Conservation (phyloP, 129 eudicot species). For the Pittosporum tobira region DNA sequence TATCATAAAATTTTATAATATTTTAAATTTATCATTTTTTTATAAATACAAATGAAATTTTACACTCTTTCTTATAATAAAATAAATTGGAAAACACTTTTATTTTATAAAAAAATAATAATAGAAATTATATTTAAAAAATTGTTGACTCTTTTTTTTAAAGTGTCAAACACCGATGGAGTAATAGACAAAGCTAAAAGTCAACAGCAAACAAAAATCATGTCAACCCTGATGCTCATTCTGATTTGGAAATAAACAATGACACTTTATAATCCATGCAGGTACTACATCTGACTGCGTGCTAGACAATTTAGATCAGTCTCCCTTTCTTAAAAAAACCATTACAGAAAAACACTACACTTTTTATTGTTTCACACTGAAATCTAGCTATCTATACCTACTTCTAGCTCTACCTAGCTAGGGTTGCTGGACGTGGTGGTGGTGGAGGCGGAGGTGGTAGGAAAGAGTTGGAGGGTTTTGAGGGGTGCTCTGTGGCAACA, state of each 20-base stretch:
- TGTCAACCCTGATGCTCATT: background rate
- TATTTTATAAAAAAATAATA: too few relatives aligned
- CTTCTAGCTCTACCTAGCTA: constrained; percentile 18
- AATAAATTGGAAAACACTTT: too few relatives aligned
- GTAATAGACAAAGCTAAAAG: too few relatives aligned
- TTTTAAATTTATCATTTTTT: too few relatives aligned
- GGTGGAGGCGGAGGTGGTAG: constrained; percentile 37
- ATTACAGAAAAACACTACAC: background rate
- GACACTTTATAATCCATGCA: background rate
- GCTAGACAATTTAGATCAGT: constrained; percentile 14
- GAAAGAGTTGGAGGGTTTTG: constrained; percentile 82
- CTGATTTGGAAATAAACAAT: background rate
- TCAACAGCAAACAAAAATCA: background rate
- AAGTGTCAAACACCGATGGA: too few relatives aligned
- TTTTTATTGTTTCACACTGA: too few relatives aligned
- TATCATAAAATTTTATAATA: too few relatives aligned
- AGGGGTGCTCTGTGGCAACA: constrained; percentile 43
- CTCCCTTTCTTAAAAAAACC: constrained; percentile 1
- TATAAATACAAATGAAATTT: too few relatives aligned
- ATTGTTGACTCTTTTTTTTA: too few relatives aligned
- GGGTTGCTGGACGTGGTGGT: constrained; percentile 18
- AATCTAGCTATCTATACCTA: background rate
- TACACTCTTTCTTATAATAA: too few relatives aligned
- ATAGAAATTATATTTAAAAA: too few relatives aligned
- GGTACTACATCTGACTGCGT: background rate